Conservation (phyloP, 371 early-diverging fungal species). For the Funneliformis caledonium region DNA sequence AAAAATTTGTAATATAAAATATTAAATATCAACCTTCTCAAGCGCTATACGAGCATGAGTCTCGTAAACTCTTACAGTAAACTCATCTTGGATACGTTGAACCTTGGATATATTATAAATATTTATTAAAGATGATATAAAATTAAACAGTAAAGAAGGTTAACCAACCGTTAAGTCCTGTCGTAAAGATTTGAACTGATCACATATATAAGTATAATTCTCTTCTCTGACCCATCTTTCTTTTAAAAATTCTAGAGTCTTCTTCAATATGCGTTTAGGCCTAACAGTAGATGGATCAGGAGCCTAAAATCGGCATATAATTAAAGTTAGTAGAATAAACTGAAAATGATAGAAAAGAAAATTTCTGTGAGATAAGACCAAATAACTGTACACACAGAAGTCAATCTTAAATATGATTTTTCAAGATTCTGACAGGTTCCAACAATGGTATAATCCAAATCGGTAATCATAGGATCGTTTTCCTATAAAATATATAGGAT, state of each 20-base stretch:
- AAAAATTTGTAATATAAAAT: too few species aligned
- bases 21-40: constrained; percentile 68
- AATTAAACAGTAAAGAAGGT: neutral
- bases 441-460: constrained; percentile 73
- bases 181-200: constrained; percentile 93
- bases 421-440: constrained; percentile 86
- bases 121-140: neutral
- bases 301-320: constrained; percentile 56
- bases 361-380: too few species aligned
- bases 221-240: constrained; percentile 77
- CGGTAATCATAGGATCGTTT: neutral
- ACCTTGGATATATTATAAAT: constrained; percentile 54
- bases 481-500: neutral
- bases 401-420: constrained; percentile 89
- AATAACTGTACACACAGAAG: constrained; percentile 61
- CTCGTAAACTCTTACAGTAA: constrained; percentile 95
- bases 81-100: constrained; percentile 88
- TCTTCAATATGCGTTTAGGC: constrained; percentile 74
- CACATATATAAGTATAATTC: constrained; percentile 92
- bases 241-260: constrained; percentile 77
- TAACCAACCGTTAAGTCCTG: constrained; percentile 89
- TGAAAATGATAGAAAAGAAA: neutral
- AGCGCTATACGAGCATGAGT: constrained; percentile 92
- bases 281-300: constrained; percentile 91
- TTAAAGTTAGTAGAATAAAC: constrained; percentile 16